Conservation (phyloP, 805 yeast species). For the Candida ortonii region DNA sequence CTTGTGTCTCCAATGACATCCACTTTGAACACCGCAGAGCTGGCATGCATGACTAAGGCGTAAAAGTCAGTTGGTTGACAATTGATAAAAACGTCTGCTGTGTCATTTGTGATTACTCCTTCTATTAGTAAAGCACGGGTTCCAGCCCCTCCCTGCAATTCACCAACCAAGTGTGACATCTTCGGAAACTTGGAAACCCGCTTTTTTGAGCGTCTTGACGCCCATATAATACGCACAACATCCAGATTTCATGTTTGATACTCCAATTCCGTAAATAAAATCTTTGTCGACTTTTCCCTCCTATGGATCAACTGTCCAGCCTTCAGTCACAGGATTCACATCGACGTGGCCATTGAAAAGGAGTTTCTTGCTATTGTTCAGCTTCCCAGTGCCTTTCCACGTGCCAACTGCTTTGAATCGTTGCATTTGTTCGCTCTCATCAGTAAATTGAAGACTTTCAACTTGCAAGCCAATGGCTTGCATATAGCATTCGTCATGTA, state of each 20-base stretch:
- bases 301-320: slow-evolving; percentile 34
- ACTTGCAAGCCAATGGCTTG: slow-evolving; percentile 26
- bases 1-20: slow-evolving; percentile 32
- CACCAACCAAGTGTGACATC: slow-evolving; percentile 30
- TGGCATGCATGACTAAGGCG: slow-evolving; percentile 32
- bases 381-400: slow-evolving; percentile 29
- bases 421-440: slow-evolving; percentile 26
- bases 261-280: slow-evolving; percentile 32
- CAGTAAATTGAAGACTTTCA: slow-evolving; percentile 23
- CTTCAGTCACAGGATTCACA: slow-evolving; percentile 32
- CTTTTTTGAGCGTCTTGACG: slow-evolving; percentile 28
- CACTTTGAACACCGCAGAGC: slow-evolving; percentile 29
- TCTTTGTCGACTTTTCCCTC: slow-evolving; percentile 27
- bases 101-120: slow-evolving; percentile 22
- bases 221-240: slow-evolving; percentile 35
- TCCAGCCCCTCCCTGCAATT: slow-evolving; percentile 34
- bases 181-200: slow-evolving; percentile 28
- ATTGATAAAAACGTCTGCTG: slow-evolving; percentile 31
- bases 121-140: slow-evolving; percentile 28
- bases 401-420: slow-evolving; percentile 30
- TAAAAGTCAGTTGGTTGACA: slow-evolving; percentile 33
- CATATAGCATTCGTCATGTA: slow-evolving; percentile 30
- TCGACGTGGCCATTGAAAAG: slow-evolving; percentile 34
- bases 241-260: slow-evolving; percentile 33
- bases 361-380: slow-evolving; percentile 20